phyloP scores from a whole-genome alignment of 139 green algal species.

The Closterium sp. region DNA sequence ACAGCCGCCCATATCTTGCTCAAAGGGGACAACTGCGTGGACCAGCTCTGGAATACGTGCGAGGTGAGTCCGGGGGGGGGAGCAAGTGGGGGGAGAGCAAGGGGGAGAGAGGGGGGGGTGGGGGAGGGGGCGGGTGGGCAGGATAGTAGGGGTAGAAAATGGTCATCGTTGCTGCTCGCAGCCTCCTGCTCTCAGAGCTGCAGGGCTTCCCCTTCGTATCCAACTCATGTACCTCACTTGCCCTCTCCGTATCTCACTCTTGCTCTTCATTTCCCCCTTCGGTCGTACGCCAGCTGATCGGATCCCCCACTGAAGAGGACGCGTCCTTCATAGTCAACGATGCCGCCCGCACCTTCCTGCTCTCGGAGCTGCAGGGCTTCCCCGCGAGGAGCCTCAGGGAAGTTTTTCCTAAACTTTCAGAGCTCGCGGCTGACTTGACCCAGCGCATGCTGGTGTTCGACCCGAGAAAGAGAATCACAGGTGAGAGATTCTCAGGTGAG shows the following conservation, averaged over 20 bases:
- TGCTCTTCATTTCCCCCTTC: not conserved
- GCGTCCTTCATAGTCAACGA: conserved; percentile 81
- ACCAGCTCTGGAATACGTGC: conserved; percentile 62
- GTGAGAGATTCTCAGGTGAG: not conserved
- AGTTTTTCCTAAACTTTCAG: conserved; percentile 53
- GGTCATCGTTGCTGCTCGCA: conserved; percentile 67
- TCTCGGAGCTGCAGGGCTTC: conserved; percentile 32
- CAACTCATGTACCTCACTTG: not conserved
- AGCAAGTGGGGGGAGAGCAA: not conserved
- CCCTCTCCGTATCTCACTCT: not conserved
- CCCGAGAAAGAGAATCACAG: conserved; percentile 58
- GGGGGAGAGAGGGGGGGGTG: not conserved
- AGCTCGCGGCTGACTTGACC: conserved; percentile 54
- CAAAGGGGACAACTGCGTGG: conserved; percentile 64
- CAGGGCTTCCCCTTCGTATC: conserved; percentile 5
- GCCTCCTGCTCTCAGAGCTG: conserved; percentile 53
- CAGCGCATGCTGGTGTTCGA: conserved; percentile 64
- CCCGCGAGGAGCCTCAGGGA: not conserved
- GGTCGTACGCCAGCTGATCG: conserved; percentile 64
- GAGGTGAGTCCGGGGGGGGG: conserved; percentile 38
- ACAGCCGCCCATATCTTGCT: conserved; percentile 62
- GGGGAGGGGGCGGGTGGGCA: not conserved
- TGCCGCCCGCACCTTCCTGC: conserved; percentile 67
- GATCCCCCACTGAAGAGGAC: conserved; percentile 82
- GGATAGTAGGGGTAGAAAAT: conserved; percentile 49